Conservation (phyloP, 2,329 filamentous ascomycete species). For the Laburnicola sp. region DNA sequence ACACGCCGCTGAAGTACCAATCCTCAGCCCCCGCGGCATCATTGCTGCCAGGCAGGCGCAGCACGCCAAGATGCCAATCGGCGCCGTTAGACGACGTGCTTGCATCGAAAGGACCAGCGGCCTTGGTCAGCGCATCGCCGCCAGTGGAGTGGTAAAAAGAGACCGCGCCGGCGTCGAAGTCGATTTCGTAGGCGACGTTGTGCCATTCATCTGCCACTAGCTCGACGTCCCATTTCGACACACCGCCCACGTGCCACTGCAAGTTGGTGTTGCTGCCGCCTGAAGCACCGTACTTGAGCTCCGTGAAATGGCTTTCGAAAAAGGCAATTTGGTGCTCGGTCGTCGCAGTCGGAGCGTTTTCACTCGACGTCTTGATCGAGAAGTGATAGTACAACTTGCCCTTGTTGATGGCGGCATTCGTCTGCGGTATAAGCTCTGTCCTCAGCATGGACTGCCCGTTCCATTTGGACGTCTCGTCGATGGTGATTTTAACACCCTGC, state of each 20-base stretch:
- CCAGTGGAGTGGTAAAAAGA: constrained; percentile 72
- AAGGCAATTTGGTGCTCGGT: constrained; percentile 69
- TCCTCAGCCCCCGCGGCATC: constrained; percentile 61
- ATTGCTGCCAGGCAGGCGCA: constrained; percentile 65
- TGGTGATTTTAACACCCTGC: constrained; percentile 70
- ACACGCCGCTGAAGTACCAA: constrained; percentile 72
- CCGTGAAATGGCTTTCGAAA: no score
- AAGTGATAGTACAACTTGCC: constrained; percentile 75
- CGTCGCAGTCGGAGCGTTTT: constrained; percentile 63
- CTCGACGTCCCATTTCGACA: constrained; percentile 64
- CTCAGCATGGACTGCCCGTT: constrained; percentile 75
- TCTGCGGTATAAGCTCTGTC: constrained; percentile 74
- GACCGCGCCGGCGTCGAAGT: constrained; percentile 66
- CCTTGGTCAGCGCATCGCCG: constrained; percentile 58
- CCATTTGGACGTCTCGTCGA: constrained; percentile 67
- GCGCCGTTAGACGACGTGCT: constrained; percentile 67
- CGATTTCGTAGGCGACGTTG: constrained; percentile 73
- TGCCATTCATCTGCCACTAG: constrained; percentile 70
- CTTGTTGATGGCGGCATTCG: constrained; percentile 64
- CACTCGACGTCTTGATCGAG: constrained; percentile 61
- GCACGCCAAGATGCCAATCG: constrained; percentile 73
- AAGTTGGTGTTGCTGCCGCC: constrained; percentile 59
- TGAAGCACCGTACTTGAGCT: constrained; percentile 64
- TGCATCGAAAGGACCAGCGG: constrained; percentile 62
- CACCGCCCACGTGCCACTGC: constrained; percentile 65